Evolutionary conservation across 345 rosid genomes (phyloP), one percentile per base, ranked within the genome.

Genomic region (Salix brachista): DNA sequence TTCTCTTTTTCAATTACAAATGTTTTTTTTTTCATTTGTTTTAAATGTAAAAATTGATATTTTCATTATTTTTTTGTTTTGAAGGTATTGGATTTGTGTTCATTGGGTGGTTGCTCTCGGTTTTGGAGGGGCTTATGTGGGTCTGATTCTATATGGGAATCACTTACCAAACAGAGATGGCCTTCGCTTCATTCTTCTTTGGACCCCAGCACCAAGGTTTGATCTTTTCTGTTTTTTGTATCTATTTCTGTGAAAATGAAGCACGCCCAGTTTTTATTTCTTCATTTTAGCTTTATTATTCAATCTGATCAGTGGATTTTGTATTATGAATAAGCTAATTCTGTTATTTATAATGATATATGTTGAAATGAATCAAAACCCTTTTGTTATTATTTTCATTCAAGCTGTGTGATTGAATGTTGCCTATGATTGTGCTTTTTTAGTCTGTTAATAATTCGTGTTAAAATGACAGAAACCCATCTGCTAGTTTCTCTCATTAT

Each of bases 121-220:
- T 86, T 86, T 75, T 94, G 94, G 96, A 89, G 91, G 78, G 84
- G 88, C 70, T 65, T 89, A 5, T 92, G 96, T 54, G 62, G 76
- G 69, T 89, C 92, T 54, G 93, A 92, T 79, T 81, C 71, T 79
- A 77, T 90, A 56, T 94, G 98, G 97, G 92, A 89, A 70, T 77
- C 90, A 42, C 80, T 90, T 68, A 67, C 83, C 79, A 80, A 75
- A 65, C 64, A 82, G 50, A 87, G 97, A 85, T 91, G 98, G 98
- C 93, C 91, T 28, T 76, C 76, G 19, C 34, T 82, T 79, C 70
- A 81, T 76, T 78, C 84, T 72, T 28, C 60, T 10, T 60, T 64
- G 16, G 61, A 46, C 37, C n/a, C 76, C 30, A 25, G 6, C 19
- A 12, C 28, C 39, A 62, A 80, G 71, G 82, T 75, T 21, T 28